A percentile compares a stretch with the other conserved stretches of the same genome.
phyloP scores from a whole-genome alignment of 192 early-diverging fungal genomes.

The Coemansia sp. region DNA sequence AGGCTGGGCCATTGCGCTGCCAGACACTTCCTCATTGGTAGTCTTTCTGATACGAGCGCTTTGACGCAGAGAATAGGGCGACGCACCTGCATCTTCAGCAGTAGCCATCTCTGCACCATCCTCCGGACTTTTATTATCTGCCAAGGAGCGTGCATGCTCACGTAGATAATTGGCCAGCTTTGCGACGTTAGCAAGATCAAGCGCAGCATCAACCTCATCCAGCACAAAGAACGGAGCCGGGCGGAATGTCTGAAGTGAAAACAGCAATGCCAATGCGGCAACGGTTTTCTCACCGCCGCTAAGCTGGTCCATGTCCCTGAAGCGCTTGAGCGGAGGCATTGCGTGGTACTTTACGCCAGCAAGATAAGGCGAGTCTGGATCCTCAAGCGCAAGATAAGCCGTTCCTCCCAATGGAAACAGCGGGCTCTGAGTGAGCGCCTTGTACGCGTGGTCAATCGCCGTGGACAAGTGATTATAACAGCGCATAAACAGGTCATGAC shows the following conservation, averaged over 20 bases:
- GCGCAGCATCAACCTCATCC: slow-evolving; percentile 98
- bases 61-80: slow-evolving; percentile 41
- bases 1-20: background rate
- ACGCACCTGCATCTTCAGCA: background rate
- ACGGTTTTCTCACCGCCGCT: slow-evolving; percentile 99
- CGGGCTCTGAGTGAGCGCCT: slow-evolving; percentile 84
- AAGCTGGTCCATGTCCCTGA: slow-evolving; percentile 98
- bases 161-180: slow-evolving; percentile 91
- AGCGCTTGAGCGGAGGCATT: slow-evolving; percentile 99
- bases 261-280: slow-evolving; percentile 92
- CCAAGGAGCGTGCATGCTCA: slow-evolving; percentile 57
- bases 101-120: background rate
- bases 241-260: slow-evolving; percentile 94
- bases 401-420: slow-evolving; percentile 92
- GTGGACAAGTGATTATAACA: slow-evolving; percentile 90
- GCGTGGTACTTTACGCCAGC: slow-evolving; percentile 97
- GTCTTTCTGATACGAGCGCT: slow-evolving; percentile 27
- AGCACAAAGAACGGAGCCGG: slow-evolving; percentile 99
- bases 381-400: slow-evolving; percentile 91
- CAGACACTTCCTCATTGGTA: background rate
- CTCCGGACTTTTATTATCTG: slow-evolving; percentile 1
- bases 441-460: slow-evolving; percentile 94
- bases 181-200: slow-evolving; percentile 95
- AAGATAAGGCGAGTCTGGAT: slow-evolving; percentile 93
- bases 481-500: slow-evolving; percentile 74